Evolutionary conservation across 495 filamentous ascomycete species (phyloP).

Genomic region (Tuber borchii): DNA sequence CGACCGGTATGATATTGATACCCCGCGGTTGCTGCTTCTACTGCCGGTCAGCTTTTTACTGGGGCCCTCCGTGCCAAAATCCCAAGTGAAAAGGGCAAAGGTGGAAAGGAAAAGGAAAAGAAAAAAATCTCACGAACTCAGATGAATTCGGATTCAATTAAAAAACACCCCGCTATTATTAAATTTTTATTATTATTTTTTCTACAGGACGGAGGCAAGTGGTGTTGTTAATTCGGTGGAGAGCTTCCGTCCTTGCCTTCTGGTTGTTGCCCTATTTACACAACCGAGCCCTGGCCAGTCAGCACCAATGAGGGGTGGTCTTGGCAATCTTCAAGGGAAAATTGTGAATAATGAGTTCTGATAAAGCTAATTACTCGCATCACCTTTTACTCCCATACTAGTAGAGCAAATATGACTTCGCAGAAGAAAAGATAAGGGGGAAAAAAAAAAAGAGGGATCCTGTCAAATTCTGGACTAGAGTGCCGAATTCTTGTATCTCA

Average conservation of each 20-base stretch:
- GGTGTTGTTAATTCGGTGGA: neutral
- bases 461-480: neutral
- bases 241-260: neutral
- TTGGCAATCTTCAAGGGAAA: neutral
- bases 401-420: neutral
- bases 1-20: neutral
- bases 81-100: slow-evolving; percentile 8
- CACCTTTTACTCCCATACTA: neutral
- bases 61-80: neutral
- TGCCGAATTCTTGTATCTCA: neutral
- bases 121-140: neutral
- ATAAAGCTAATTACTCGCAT: neutral
- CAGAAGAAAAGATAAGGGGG: neutral
- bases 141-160: neutral
- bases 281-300: neutral
- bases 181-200: neutral
- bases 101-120: neutral
- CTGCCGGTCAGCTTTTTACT: neutral
- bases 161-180: neutral
- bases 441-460: neutral
- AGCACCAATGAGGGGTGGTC: neutral
- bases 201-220: neutral
- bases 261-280: neutral
- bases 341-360: slow-evolving; percentile 2
- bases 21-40: neutral